Evolutionary conservation across 768 basidiomycete genomes (phyloP).

Genomic region (Leccinum uliginosum): DNA sequence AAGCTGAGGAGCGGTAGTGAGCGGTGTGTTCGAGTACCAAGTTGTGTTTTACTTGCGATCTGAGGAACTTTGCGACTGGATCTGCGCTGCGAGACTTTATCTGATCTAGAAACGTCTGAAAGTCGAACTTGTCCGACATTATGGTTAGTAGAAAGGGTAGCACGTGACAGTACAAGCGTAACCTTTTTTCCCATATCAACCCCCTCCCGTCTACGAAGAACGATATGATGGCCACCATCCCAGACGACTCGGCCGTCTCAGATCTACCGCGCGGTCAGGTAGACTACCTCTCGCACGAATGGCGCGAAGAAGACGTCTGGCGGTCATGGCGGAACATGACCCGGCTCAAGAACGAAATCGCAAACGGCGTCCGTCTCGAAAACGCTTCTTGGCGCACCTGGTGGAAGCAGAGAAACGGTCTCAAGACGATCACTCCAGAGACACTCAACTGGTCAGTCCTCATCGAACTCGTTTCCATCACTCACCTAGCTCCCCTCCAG

Average conservation of each 20-base stretch:
- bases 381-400: constrained; percentile 99
- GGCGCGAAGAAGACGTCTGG: constrained; percentile 98
- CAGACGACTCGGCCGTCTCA: constrained; percentile 78
- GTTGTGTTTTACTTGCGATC: constrained; percentile 76
- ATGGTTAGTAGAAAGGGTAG: constrained; percentile 25
- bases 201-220: neutral
- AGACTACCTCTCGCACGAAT: constrained; percentile 97
- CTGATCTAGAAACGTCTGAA: constrained; percentile 92
- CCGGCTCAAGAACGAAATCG: constrained; percentile 95
- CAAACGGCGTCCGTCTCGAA: constrained; percentile 91
- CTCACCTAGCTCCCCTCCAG: constrained; percentile 40
- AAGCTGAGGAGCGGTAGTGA: constrained; percentile 49
- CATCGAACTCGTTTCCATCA: neutral
- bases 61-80: constrained; percentile 89
- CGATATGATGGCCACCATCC: constrained; percentile 49
- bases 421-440: constrained; percentile 93
- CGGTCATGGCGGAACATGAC: constrained; percentile 99
- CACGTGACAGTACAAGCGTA: neutral
- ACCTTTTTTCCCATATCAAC: neutral
- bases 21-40: neutral
- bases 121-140: constrained; percentile 80
- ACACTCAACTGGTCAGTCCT: constrained; percentile 90
- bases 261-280: constrained; percentile 89
- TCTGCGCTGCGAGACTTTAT: constrained; percentile 87
- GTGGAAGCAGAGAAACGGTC: constrained; percentile 98